Conservation (phyloP, 2,329 filamentous ascomycete species). For the Fusarium sp. region DNA sequence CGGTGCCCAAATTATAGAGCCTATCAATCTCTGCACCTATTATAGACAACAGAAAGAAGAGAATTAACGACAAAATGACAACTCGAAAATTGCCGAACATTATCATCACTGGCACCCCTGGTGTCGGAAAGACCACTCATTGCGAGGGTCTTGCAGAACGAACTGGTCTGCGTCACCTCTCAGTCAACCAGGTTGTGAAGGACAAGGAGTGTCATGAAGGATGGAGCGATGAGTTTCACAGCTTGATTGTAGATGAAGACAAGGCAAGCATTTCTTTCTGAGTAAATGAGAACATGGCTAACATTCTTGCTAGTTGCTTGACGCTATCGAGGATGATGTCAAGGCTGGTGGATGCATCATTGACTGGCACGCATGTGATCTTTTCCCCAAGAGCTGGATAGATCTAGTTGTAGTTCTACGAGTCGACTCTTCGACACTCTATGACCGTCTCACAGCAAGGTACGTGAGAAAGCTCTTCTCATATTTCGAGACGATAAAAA, state of each 20-base stretch:
- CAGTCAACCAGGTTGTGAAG: constrained; percentile 92
- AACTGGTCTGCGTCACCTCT: constrained; percentile 83
- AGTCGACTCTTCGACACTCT: constrained; percentile 82
- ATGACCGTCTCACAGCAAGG: constrained; percentile 84
- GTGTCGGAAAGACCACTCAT: constrained; percentile 95
- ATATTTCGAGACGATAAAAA: neutral
- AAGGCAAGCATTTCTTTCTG: constrained; percentile 68
- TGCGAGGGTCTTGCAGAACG: constrained; percentile 82
- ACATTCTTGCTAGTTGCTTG: constrained; percentile 72
- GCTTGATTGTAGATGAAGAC: constrained; percentile 96
- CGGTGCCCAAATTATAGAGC: constrained; percentile 17
- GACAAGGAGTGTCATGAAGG: constrained; percentile 88
- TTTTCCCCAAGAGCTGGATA: constrained; percentile 94
- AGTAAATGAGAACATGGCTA: constrained; percentile 1
- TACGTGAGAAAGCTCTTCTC: constrained; percentile 52
- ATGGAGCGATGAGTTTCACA: constrained; percentile 85
- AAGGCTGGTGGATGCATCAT: constrained; percentile 86
- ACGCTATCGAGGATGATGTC: constrained; percentile 86
- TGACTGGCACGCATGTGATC: constrained; percentile 97
- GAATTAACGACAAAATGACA: constrained; percentile 36
- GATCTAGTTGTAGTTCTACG: constrained; percentile 94
- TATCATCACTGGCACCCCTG: constrained; percentile 94
- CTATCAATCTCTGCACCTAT: constrained; percentile 44
- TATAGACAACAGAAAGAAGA: constrained; percentile 5
- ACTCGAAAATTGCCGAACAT: constrained; percentile 80